Conservation (phyloP, 2,329 filamentous ascomycete genomes). For the Chaetomium sp. region DNA sequence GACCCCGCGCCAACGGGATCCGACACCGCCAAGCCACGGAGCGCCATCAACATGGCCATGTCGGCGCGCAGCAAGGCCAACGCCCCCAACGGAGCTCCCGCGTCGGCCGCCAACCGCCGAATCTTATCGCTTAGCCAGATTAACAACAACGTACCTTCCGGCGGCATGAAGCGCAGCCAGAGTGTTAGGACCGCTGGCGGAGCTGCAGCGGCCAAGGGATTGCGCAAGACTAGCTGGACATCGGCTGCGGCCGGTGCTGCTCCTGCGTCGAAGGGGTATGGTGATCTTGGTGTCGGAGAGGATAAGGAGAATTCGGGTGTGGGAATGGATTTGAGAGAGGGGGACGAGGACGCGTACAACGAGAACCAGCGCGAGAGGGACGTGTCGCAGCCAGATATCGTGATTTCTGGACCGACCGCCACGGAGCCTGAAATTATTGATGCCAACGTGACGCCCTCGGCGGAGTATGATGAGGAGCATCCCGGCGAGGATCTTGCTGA, state of each 20-base stretch:
- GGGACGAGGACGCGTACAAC: constrained; percentile 52
- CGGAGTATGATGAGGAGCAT: constrained; percentile 12
- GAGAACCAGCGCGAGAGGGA: constrained; percentile 14
- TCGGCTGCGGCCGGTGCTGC: constrained; percentile 20
- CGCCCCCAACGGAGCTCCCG: constrained; percentile 51
- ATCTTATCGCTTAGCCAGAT: constrained; percentile 93
- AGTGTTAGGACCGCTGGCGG: constrained; percentile 65
- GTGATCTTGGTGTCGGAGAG: constrained; percentile 62
- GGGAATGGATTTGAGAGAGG: constrained; percentile 53
- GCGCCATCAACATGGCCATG: constrained; percentile 57
- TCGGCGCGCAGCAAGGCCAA: constrained; percentile 53
- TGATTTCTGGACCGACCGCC: constrained; percentile 8
- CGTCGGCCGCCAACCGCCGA: constrained; percentile 57
- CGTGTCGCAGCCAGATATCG: constrained; percentile 15
- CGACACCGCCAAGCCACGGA: constrained; percentile 35
- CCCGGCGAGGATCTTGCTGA: constrained; percentile 20
- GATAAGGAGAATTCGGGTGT: constrained; percentile 42
- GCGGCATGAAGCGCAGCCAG: constrained; percentile 74
- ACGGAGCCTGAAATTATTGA: background rate
- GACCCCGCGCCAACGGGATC: constrained; percentile 33
- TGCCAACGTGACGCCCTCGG: constrained; percentile 3
- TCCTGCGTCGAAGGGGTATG: constrained; percentile 48
- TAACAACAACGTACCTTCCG: constrained; percentile 67
- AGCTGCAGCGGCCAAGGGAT: constrained; percentile 43
- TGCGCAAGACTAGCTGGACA: constrained; percentile 72